Evolutionary conservation across 1,284 basidiomycete species (phyloP), one percentile per base, ranked within the genome.

Genomic region (Ustilago crameri): DNA sequence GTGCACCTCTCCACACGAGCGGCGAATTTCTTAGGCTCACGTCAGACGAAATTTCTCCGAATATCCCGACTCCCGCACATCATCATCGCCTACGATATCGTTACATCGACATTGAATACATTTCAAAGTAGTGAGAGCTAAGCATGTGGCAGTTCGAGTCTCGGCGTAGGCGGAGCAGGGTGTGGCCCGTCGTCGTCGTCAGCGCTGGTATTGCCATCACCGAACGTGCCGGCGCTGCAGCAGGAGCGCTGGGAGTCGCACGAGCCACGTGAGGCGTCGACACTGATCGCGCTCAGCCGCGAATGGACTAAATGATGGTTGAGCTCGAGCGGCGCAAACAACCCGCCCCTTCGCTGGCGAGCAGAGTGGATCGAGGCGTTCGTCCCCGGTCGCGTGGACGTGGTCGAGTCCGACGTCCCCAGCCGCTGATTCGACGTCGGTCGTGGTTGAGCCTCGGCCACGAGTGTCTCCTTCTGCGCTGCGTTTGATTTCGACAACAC

Each of bases 221-320:
- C 41, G 42, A 66, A 66, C 14, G 63, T 66, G 4, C 63, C 57
- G 5, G 57, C 63, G 20, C 63, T 66, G 22, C 51, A n/a, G n/a
- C n/a, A 51, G 18, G 41, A 45, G 14, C 54, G 22, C 24, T 50
- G 38, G 18, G 63, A 55, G 10, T 60, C 63, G 14, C 22, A 58
- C 7, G 62, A 51, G 20, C 40, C 26, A 9, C 23, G n/a, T 17
- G 53, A 50, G 14, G n/a, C 51, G 15, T 50, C 51, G 9, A 45
- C 51, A 38, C 52, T 59, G n/a, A 48, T n/a, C 5, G 43, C 52
- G 24, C 56, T 55, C 5, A 59, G 22, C 4, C 51, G 4, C 1
- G 35, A 24, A 3, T 46, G 55, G 1, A 60, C n/a, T n/a, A n/a
- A n/a, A n/a, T n/a, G 40, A 17, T 59, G 52, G 48, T 46, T 15